These are phyloP conservation scores for Pseudevernia furfuracea DNA, from an alignment of 495 filamentous ascomycete genomes.

Conservation along the genomic window DNA sequence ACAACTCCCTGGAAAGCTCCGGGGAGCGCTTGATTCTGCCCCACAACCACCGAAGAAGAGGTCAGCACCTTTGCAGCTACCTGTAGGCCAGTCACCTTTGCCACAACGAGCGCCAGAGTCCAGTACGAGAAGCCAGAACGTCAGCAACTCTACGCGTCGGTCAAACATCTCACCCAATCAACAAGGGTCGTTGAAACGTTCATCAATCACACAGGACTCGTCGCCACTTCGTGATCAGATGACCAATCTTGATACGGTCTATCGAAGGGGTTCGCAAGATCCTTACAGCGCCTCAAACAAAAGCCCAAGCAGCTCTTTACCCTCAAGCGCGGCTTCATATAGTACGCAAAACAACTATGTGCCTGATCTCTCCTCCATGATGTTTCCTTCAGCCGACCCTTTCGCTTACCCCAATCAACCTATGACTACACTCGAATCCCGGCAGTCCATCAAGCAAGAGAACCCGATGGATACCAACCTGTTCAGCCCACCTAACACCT, in stretches of 20 bases:
- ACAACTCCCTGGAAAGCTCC: conserved; percentile 61
- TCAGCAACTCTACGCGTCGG: conserved; percentile 16
- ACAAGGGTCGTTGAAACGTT: conserved; percentile 9
- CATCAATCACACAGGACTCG: conserved; percentile 11
- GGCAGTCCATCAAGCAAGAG: conserved; percentile 29
- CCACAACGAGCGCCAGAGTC: conserved; percentile 29
- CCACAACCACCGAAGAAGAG: conserved; percentile 51
- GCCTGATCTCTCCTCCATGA: conserved; percentile 73
- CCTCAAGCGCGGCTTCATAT: conserved; percentile 31
- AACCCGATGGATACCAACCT: conserved; percentile 6
- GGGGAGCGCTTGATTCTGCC: conserved; percentile 11
- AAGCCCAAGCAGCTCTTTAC: conserved; percentile 19
- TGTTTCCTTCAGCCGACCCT: conserved; percentile 87
- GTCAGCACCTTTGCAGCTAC: conserved; percentile 42
- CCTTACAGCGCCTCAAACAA: conserved; percentile 18
- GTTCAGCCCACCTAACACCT: conserved; percentile 6
- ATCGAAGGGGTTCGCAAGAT: conserved; percentile 17
- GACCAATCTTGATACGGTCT: conserved; percentile 4
- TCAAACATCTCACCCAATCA: conserved; percentile 14
- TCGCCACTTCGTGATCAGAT: conserved; percentile 18
- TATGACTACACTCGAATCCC: conserved; percentile 55
- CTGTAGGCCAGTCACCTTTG: conserved; percentile 30
- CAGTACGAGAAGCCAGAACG: not conserved
- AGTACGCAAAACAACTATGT: conserved; percentile 41
- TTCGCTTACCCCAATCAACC: conserved; percentile 87